Evolutionary conservation across 768 basidiomycete species (phyloP).

Genomic region (Guyanaporus albipodus): DNA sequence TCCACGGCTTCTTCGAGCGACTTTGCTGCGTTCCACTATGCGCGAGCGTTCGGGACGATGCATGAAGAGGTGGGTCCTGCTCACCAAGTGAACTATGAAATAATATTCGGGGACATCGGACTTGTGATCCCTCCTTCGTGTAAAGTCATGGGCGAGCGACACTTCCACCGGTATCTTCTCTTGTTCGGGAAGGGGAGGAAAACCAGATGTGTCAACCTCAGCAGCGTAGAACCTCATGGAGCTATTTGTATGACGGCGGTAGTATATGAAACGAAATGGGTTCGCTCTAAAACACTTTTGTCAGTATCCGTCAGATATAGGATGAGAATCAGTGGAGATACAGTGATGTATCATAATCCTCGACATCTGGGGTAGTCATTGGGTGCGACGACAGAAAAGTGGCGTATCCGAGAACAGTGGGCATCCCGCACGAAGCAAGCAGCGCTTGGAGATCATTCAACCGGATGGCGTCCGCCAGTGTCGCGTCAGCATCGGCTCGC

Average conservation of each 20-base stretch:
- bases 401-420: conserved; percentile 32
- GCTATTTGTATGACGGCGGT: conserved; percentile 47
- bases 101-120: conserved; percentile 16
- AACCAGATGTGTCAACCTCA: conserved; percentile 32
- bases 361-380: conserved; percentile 28
- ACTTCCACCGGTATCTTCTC: conserved; percentile 23
- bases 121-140: conserved; percentile 17
- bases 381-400: conserved; percentile 13
- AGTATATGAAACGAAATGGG: conserved; percentile 41
- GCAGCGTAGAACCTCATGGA: conserved; percentile 66
- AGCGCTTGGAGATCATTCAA: conserved; percentile 17
- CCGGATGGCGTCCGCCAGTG: conserved; percentile 10
- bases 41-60: not conserved
- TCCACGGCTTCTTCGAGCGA: conserved; percentile 30
- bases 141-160: conserved; percentile 39
- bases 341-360: conserved; percentile 27
- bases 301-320: conserved; percentile 8
- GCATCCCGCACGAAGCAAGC: conserved; percentile 14
- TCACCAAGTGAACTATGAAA: conserved; percentile 42
- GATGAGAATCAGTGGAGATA: conserved; percentile 6
- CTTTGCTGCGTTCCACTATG: conserved; percentile 45
- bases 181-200: conserved; percentile 11
- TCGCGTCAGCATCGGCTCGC: conserved; percentile 14
- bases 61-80: not conserved
- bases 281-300: conserved; percentile 2